Conservation (phyloP, 257 asterid genomes). For the Nicotiana benthamiana region DNA sequence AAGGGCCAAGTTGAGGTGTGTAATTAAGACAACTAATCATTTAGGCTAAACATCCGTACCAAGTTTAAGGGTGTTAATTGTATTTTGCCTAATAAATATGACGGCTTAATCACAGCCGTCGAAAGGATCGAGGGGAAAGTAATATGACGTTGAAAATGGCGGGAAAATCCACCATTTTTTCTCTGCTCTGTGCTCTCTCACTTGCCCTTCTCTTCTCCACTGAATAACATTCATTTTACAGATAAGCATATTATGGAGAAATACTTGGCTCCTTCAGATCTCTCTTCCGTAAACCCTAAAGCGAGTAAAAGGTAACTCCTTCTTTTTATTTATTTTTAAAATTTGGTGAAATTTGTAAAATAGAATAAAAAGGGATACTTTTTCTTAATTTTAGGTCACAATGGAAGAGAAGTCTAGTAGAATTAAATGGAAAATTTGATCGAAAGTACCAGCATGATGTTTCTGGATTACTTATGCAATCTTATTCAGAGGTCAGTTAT, state of each 20-base stretch:
- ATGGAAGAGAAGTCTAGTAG: slow-evolving; percentile 63
- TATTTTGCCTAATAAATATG: too few species aligned
- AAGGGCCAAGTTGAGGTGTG: too few species aligned
- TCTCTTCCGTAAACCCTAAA: slow-evolving; percentile 27
- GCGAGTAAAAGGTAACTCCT: slow-evolving; percentile 32
- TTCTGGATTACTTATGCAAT: slow-evolving; percentile 42
- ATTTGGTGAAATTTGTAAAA: not conserved
- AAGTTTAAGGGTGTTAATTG: too few species aligned
- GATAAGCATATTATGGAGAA: slow-evolving; percentile 58
- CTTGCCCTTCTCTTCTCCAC: not conserved
- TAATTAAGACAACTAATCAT: too few species aligned
- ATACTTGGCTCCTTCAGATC: slow-evolving; percentile 32
- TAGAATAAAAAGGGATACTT: not conserved
- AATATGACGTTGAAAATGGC: not conserved
- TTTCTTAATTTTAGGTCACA: slow-evolving; percentile 29
- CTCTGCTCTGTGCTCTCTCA: not conserved
- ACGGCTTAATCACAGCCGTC: too few species aligned
- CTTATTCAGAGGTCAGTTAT: slow-evolving; percentile 58
- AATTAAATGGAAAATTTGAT: slow-evolving; percentile 61
- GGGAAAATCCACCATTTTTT: not conserved
- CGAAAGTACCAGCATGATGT: slow-evolving; percentile 48
- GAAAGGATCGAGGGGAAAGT: too few species aligned
- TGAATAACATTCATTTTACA: not conserved
- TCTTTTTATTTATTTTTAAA: not conserved
- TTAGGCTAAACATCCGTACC: too few species aligned